A percentile compares a stretch with the other conserved stretches of the same genome.
These are phyloP conservation scores for Auxenochlorella pyrenoidosa DNA, from an alignment of 139 green algal species.

Conservation along the genomic window DNA sequence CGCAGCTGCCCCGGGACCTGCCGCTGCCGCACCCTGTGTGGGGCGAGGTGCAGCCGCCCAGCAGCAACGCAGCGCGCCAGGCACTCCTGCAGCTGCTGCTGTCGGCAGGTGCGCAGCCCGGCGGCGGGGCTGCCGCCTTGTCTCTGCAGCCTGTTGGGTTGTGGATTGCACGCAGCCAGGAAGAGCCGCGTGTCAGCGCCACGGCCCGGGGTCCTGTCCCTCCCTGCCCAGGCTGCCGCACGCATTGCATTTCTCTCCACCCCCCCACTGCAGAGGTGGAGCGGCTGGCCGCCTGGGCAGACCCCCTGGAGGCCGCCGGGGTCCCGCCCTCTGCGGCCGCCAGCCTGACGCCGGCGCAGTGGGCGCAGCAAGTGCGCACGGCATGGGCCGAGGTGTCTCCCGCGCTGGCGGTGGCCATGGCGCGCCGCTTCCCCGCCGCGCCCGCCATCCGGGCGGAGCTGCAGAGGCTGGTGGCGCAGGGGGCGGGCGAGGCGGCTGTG, in stretches of 20 bases:
- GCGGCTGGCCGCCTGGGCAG: conserved; percentile 64
- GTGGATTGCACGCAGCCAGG: too few relatives aligned
- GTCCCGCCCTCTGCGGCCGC: conserved; percentile 11
- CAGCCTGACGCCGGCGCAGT: conserved; percentile 29
- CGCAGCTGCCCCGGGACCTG: conserved; percentile 1
- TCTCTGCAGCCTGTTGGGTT: too few relatives aligned
- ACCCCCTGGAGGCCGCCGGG: conserved; percentile 26
- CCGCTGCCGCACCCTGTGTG: conserved; percentile 50
- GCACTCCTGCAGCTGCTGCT: conserved; percentile 45
- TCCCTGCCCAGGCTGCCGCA: too few relatives aligned
- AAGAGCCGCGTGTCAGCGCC: too few relatives aligned
- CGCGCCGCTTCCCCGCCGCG: conserved; percentile 15
- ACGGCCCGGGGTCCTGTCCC: too few relatives aligned
- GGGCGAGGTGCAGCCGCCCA: conserved; percentile 30
- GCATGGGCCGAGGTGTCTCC: conserved; percentile 73
- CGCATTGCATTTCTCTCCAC: background rate
- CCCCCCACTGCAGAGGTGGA: conserved; percentile 57
- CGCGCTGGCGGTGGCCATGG: conserved; percentile 62
- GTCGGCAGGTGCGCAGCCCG: background rate
- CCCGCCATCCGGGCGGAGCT: conserved; percentile 33
- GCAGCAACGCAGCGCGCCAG: conserved; percentile 25
- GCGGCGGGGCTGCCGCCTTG: background rate
- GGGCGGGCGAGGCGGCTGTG: conserved; percentile 44
- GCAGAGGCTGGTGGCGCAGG: conserved; percentile 57
- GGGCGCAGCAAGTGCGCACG: conserved; percentile 44